A percentile compares a stretch with the other conserved stretches of the same genome.
Conservation (phyloP, 2,329 filamentous ascomycete genomes). For the Neofusicoccum umdonicola region DNA sequence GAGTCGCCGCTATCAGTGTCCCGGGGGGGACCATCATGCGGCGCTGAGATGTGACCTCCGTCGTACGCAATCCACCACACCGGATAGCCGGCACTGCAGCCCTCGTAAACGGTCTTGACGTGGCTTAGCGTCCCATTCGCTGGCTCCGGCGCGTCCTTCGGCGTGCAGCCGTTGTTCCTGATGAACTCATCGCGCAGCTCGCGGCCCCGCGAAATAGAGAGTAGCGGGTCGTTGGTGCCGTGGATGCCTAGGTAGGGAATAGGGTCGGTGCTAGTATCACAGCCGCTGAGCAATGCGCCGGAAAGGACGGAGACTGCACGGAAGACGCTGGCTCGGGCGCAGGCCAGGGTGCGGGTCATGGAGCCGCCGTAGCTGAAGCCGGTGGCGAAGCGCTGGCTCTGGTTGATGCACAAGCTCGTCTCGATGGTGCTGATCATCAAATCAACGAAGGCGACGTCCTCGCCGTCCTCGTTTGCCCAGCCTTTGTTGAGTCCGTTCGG, state of each 20-base stretch:
- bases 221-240: constrained; percentile 38
- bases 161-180: constrained; percentile 37
- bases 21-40: constrained; percentile 19
- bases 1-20: constrained; percentile 20
- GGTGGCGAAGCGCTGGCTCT: constrained; percentile 42
- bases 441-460: constrained; percentile 44
- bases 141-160: constrained; percentile 23
- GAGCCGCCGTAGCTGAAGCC: constrained; percentile 48
- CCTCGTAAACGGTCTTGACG: constrained; percentile 24
- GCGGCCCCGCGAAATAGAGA: constrained; percentile 35
- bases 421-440: constrained; percentile 39
- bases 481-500: constrained; percentile 43
- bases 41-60: constrained; percentile 28
- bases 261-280: constrained; percentile 37
- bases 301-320: constrained; percentile 38
- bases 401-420: constrained; percentile 43
- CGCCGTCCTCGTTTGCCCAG: constrained; percentile 44
- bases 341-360: constrained; percentile 45
- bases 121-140: constrained; percentile 19
- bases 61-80: constrained; percentile 35
- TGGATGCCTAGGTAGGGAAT: constrained; percentile 44
- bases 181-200: constrained; percentile 41
- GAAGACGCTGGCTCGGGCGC: constrained; percentile 39
- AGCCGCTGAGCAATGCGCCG: constrained; percentile 24
- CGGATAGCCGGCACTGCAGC: constrained; percentile 33